Conservation (phyloP, 495 filamentous ascomycete genomes). For the Neurospora tetraspora region DNA sequence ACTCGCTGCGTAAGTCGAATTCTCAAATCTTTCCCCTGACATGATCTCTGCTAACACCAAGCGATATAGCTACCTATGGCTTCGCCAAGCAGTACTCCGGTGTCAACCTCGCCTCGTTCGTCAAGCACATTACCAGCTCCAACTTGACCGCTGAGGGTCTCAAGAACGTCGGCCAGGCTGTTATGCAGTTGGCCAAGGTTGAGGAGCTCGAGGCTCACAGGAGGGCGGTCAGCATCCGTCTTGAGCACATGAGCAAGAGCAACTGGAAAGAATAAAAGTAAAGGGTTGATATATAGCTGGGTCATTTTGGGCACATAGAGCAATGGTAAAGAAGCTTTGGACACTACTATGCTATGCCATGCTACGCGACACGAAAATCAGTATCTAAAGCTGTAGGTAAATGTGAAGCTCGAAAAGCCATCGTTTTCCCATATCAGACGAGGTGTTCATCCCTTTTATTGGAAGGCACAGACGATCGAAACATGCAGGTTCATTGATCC, state of each 20-base stretch:
- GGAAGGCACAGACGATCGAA: not conserved
- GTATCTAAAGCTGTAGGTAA: not conserved
- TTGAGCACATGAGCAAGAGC: slow-evolving; percentile 50
- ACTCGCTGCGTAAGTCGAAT: slow-evolving; percentile 74
- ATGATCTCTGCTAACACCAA: slow-evolving; percentile 7
- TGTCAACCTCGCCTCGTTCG: slow-evolving; percentile 87
- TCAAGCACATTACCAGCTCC: slow-evolving; percentile 93
- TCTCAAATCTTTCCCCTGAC: slow-evolving; percentile 4
- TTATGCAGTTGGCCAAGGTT: slow-evolving; percentile 88
- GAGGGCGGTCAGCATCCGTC: slow-evolving; percentile 78
- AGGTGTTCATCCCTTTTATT: not conserved
- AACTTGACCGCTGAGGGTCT: slow-evolving; percentile 81
- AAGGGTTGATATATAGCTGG: not conserved
- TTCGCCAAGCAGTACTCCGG: slow-evolving; percentile 98
- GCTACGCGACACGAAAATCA: not conserved
- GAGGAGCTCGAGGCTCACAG: slow-evolving; percentile 94
- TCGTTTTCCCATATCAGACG: not conserved
- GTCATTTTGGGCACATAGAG: not conserved
- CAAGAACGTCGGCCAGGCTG: slow-evolving; percentile 69
- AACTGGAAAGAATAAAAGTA: not conserved
- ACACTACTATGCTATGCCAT: not conserved
- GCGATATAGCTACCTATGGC: slow-evolving; percentile 75
- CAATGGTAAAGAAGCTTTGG: not conserved
- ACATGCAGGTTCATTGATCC: not conserved
- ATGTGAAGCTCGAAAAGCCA: not conserved